These are phyloP conservation scores for Lojkania enalia DNA, from an alignment of 2,329 filamentous ascomycete genomes.

Conservation along the genomic window DNA sequence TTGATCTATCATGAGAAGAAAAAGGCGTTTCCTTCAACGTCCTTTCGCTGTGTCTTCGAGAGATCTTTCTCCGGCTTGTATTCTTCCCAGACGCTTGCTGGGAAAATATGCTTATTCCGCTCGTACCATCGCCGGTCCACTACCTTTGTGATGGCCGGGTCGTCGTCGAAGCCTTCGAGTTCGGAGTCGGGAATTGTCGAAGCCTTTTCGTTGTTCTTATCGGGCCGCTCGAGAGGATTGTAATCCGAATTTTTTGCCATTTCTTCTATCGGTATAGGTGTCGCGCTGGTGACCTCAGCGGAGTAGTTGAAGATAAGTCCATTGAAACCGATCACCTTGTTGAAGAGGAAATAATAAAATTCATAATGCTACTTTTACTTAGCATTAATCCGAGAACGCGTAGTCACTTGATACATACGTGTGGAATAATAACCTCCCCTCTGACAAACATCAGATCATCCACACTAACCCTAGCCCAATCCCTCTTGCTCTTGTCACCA, in stretches of 20 bases:
- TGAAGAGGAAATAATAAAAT: slow-evolving; percentile 95
- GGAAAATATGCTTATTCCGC: slow-evolving; percentile 97
- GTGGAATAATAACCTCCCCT: slow-evolving; percentile 88
- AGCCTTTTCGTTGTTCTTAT: slow-evolving; percentile 38
- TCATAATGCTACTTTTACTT: slow-evolving; percentile 76
- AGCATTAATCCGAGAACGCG: not conserved
- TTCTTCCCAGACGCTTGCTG: slow-evolving; percentile 92
- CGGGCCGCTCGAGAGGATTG: slow-evolving; percentile 47
- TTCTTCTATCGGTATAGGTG: slow-evolving; percentile 29
- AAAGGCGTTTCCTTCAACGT: slow-evolving; percentile 87
- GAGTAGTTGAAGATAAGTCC: slow-evolving; percentile 80
- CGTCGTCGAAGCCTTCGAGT: slow-evolving; percentile 74
- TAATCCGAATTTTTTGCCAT: slow-evolving; percentile 37
- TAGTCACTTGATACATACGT: slow-evolving; percentile 59
- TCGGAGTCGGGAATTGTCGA: slow-evolving; percentile 51
- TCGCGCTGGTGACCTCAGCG: slow-evolving; percentile 50
- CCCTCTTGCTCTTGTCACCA: slow-evolving; percentile 66
- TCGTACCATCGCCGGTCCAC: slow-evolving; percentile 97
- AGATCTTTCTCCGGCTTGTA: slow-evolving; percentile 92
- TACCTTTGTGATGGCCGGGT: slow-evolving; percentile 84
- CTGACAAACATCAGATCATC: slow-evolving; percentile 94
- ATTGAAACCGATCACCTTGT: slow-evolving; percentile 75
- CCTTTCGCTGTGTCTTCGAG: slow-evolving; percentile 73
- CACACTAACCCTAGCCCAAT: slow-evolving; percentile 92
- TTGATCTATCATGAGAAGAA: slow-evolving; percentile 62